These are phyloP conservation scores for Basidioascus undulatus DNA, from an alignment of 768 basidiomycete species.

Conservation along the genomic window DNA sequence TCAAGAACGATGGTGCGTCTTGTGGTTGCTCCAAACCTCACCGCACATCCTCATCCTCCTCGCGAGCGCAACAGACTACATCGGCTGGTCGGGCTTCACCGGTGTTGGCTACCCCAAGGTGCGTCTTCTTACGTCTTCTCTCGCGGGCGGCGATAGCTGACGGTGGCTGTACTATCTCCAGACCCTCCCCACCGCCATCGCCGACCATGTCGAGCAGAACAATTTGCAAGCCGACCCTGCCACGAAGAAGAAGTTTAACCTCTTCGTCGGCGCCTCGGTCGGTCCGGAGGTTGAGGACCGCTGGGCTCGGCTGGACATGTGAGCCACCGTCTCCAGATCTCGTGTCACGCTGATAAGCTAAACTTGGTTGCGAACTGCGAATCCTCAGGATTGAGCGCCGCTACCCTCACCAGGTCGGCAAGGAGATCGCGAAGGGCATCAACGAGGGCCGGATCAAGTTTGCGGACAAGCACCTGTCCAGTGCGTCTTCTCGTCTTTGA, in stretches of 20 bases:
- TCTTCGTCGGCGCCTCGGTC: slow-evolving; percentile 7
- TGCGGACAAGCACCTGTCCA: slow-evolving; percentile 13
- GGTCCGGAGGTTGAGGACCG: slow-evolving; percentile 13
- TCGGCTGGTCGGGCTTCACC: slow-evolving; percentile 8
- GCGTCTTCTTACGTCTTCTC: neutral
- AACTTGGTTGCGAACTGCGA: neutral
- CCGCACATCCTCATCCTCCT: no score
- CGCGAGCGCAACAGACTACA: no score
- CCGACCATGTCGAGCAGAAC: slow-evolving; percentile 14
- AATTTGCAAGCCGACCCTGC: slow-evolving; percentile 10
- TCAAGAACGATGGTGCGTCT: no score
- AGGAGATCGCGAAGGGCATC: slow-evolving; percentile 13
- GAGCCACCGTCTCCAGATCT: no score
- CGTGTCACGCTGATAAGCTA: neutral
- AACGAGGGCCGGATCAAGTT: slow-evolving; percentile 14
- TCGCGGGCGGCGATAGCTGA: neutral
- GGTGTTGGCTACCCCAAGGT: slow-evolving; percentile 13
- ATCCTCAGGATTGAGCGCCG: slow-evolving; percentile 11
- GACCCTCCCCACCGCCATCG: slow-evolving; percentile 9
- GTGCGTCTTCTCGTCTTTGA: slow-evolving; percentile 5
- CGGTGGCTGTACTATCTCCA: slow-evolving; percentile 1
- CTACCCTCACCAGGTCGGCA: slow-evolving; percentile 15
- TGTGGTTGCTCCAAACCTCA: no score
- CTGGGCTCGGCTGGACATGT: slow-evolving; percentile 9
- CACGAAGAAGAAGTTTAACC: slow-evolving; percentile 12